Evolutionary conservation across 1,284 basidiomycete genomes (phyloP).

Genomic region (Ceratobasidium sp.): DNA sequence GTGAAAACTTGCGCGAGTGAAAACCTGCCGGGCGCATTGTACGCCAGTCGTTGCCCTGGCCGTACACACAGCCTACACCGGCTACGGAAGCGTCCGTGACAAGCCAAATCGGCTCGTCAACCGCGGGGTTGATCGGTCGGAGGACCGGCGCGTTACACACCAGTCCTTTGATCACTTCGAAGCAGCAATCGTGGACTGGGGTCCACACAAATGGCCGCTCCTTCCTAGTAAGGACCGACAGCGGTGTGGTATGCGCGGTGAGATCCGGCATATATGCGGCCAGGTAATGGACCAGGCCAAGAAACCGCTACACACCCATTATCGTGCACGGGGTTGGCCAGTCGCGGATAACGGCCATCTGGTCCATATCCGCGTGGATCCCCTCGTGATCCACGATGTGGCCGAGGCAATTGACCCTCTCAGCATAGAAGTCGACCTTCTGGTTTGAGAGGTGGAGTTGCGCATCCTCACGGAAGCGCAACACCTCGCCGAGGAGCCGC

Average conservation of each 20-base stretch:
- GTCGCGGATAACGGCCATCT: slow-evolving; percentile 50
- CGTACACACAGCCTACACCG: slow-evolving; percentile 60
- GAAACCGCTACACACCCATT: slow-evolving; percentile 60
- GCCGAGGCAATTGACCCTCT: slow-evolving; percentile 56
- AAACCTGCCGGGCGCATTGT: slow-evolving; percentile 52
- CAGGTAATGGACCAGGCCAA: slow-evolving; percentile 61
- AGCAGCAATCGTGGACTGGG: slow-evolving; percentile 55
- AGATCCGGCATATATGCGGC: slow-evolving; percentile 53
- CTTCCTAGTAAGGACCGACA: slow-evolving; percentile 51
- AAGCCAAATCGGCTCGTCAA: slow-evolving; percentile 51
- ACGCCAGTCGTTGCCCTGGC: slow-evolving; percentile 50
- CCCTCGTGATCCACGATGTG: slow-evolving; percentile 20
- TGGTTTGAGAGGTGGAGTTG: slow-evolving; percentile 54
- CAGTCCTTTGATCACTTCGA: slow-evolving; percentile 58
- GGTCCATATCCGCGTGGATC: slow-evolving; percentile 53
- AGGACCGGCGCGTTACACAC: slow-evolving; percentile 54
- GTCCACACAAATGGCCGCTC: slow-evolving; percentile 55
- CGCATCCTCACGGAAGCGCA: slow-evolving; percentile 54
- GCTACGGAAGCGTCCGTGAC: slow-evolving; percentile 54
- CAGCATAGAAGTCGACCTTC: slow-evolving; percentile 55
- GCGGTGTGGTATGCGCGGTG: slow-evolving; percentile 51
- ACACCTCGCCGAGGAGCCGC: slow-evolving; percentile 53
- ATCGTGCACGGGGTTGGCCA: slow-evolving; percentile 53
- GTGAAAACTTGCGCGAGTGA: slow-evolving; percentile 59
- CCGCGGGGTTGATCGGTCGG: slow-evolving; percentile 38